Evolutionary conservation across 805 yeast species (phyloP).

Genomic region (Cyberlindnera nakhonratchasimensis): DNA sequence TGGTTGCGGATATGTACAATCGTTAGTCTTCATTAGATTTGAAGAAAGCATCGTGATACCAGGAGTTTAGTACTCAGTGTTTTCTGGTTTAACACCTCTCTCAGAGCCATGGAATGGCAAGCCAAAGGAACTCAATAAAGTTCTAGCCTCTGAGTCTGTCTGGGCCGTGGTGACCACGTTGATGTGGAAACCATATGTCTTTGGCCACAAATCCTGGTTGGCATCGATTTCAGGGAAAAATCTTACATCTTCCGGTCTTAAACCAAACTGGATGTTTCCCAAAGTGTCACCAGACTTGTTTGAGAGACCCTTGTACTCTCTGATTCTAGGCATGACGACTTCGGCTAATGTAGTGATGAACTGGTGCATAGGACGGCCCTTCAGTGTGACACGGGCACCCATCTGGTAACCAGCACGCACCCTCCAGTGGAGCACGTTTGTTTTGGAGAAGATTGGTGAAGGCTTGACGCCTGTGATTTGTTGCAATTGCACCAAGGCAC

Average conservation of each 20-base stretch:
- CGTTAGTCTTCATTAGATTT: neutral
- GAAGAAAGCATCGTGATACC: neutral
- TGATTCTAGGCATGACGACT: constrained; percentile 86
- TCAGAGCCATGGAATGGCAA: constrained; percentile 67
- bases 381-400: constrained; percentile 81
- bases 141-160: constrained; percentile 85
- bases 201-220: constrained; percentile 87
- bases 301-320: constrained; percentile 79
- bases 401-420: constrained; percentile 83
- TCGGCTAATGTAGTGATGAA: constrained; percentile 85
- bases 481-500: constrained; percentile 76
- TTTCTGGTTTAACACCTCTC: constrained; percentile 29
- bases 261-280: constrained; percentile 85
- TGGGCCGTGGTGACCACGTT: constrained; percentile 86
- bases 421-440: constrained; percentile 82
- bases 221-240: constrained; percentile 92
- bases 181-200: constrained; percentile 79
- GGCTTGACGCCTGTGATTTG: constrained; percentile 95
- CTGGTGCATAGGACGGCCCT: constrained; percentile 81
- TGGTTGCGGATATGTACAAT: constrained; percentile 1
- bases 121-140: constrained; percentile 76
- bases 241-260: constrained; percentile 70
- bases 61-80: constrained; percentile 21
- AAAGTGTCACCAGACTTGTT: constrained; percentile 75
- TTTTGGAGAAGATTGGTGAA: constrained; percentile 62